Conservation (phyloP, 2,329 filamentous ascomycete species). For the Pseudocercospora cruenta region DNA sequence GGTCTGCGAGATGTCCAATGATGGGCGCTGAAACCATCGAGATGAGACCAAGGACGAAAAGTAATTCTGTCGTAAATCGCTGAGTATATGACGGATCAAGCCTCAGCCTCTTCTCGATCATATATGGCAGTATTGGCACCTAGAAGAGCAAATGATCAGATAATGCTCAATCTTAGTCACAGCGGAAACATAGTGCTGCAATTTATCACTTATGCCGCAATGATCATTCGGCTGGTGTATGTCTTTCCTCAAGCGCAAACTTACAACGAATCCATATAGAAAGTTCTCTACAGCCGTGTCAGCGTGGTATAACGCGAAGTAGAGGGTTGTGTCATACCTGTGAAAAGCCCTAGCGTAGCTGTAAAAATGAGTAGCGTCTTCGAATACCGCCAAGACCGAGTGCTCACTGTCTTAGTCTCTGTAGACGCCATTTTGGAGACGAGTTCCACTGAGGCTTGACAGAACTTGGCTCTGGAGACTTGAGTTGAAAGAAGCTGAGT, state of each 20-base stretch:
- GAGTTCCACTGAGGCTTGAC: not conserved
- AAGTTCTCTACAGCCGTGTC: not conserved
- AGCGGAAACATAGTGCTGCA: no score
- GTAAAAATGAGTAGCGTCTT: constrained; percentile 22
- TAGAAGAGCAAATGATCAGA: constrained; percentile 11
- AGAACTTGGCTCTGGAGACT: not conserved
- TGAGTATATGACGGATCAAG: constrained; percentile 22
- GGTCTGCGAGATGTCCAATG: constrained; percentile 26
- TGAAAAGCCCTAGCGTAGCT: constrained; percentile 26
- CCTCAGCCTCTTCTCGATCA: constrained; percentile 23
- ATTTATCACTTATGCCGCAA: no score
- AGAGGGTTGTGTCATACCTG: constrained; percentile 9
- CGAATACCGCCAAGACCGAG: constrained; percentile 23
- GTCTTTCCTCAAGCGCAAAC: no score
- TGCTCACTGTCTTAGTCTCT: not conserved
- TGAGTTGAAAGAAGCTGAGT: not conserved
- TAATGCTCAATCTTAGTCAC: no score
- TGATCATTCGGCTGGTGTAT: no score
- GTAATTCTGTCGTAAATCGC: constrained; percentile 18
- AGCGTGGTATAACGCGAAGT: not conserved
- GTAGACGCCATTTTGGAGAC: not conserved
- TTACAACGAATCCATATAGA: not conserved
- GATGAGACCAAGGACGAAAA: constrained; percentile 47
- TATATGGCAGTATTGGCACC: constrained; percentile 26
- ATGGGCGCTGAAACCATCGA: constrained; percentile 40